Conservation (phyloP, 768 basidiomycete species). For the Crucibulum laeve region DNA sequence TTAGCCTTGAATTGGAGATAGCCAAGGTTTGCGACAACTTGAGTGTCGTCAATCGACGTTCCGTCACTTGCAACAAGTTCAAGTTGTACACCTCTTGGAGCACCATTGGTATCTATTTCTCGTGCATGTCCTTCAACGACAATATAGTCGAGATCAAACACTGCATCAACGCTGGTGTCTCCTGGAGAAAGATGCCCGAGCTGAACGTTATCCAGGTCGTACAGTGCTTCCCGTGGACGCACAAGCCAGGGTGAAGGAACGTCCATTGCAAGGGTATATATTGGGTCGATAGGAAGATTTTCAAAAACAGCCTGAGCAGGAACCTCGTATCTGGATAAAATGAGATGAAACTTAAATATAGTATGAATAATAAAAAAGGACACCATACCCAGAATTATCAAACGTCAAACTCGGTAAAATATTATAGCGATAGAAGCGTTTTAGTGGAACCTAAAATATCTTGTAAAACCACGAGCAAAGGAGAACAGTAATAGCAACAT, state of each 20-base stretch:
- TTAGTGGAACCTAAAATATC: conserved; percentile 68
- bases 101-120: conserved; percentile 55
- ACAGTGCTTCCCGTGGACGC: conserved; percentile 79
- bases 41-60: conserved; percentile 74
- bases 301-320: conserved; percentile 59
- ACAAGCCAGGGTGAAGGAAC: conserved; percentile 91
- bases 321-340: conserved; percentile 47
- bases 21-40: conserved; percentile 90
- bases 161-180: conserved; percentile 66
- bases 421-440: conserved; percentile 88
- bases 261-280: conserved; percentile 93
- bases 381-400: conserved; percentile 62
- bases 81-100: conserved; percentile 90
- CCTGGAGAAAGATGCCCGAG: conserved; percentile 58
- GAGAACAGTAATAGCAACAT: conserved; percentile 9
- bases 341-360: conserved; percentile 1
- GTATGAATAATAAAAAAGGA: conserved; percentile 4
- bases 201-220: conserved; percentile 96
- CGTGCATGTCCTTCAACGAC: conserved; percentile 94
- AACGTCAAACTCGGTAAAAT: conserved; percentile 55
- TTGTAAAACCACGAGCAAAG: conserved; percentile 1
- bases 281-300: conserved; percentile 76
- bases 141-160: conserved; percentile 87
- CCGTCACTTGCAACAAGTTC: conserved; percentile 56
- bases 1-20: conserved; percentile 94